Base-by-base conservation (phyloP, 2,329 filamentous ascomycete species). In the Mollisiaceae sp. region DNA sequence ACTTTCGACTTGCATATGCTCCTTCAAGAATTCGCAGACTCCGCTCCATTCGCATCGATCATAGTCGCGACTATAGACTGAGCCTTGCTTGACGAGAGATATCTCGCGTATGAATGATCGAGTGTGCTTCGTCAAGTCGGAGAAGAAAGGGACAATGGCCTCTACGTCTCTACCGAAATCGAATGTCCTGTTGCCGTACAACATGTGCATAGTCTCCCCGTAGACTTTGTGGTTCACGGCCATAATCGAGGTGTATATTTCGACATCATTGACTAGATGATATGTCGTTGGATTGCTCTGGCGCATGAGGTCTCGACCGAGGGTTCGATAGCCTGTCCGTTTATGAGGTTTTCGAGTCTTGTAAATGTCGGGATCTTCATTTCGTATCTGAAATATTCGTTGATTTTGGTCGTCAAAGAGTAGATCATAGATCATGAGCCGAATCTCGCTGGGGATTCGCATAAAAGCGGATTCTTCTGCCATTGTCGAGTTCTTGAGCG, bases 161-260 rank as follows among this genome's bases (percentile, higher is more conserved):
- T 89, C 87, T 68, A 89, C 79, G 75, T 86, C 81, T 57, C 81
- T 80, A 67, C 83, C 83, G 74, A 90, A 90, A 71, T 85, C 82
- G 74, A 89, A 89, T 0, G 78, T 78, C 73, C 88, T 85, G 63
- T 75, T 78, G 8, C 78, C 79, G 75, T 89, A 90, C 3, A 90
- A 77, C 18, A 86, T 73, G 64, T 83, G 79, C 4, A 82, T 77
- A n/a, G 84, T 82, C 74, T 89, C 87, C 65, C 80, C 77, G 73
- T 88, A 79, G 59, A 88, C 78, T 62, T 79, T 79, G 47, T 78
- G 78, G 71, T 79, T 83, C 22, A 78, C 79, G 59, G 76, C 71
- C 80, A 86, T 77, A 70, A 85, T 78, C 59, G 81, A 71, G 36
- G 79, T 73, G 75, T 84, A 77, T 71, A 82, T 65, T 52, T 77